A percentile compares a stretch with the other conserved stretches of the same genome.
phyloP scores from a whole-genome alignment of 73 alveolate genomes.

The Paramecium sexaurelia region DNA sequence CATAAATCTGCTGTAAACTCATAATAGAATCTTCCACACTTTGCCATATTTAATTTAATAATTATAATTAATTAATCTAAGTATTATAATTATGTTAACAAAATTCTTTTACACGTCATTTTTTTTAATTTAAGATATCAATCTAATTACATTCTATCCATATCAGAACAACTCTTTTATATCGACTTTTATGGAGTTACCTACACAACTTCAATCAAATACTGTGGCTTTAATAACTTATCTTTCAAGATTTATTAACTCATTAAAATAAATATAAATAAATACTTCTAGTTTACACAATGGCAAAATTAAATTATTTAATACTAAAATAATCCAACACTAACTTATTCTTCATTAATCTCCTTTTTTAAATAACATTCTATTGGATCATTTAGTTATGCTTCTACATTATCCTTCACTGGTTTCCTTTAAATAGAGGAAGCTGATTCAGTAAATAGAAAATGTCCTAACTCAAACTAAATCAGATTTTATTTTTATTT shows the following conservation, averaged over 20 bases:
- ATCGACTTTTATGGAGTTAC: too few relatives aligned
- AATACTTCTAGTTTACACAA: background rate
- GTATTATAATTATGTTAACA: background rate
- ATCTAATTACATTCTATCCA: background rate
- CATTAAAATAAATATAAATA: background rate
- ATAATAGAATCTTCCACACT: slow-evolving; percentile 16
- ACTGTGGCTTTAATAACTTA: too few relatives aligned
- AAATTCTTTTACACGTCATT: background rate
- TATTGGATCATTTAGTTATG: background rate
- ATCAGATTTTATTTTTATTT: background rate
- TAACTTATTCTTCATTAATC: background rate
- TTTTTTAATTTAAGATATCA: background rate
- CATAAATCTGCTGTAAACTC: background rate
- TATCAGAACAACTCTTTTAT: background rate
- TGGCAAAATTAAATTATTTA: background rate
- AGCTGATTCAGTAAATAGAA: background rate
- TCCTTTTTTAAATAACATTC: background rate
- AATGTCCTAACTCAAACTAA: background rate
- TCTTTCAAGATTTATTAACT: background rate
- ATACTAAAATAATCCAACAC: background rate
- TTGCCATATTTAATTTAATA: background rate
- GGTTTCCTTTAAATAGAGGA: background rate
- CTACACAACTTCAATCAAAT: too few relatives aligned
- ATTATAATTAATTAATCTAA: background rate
- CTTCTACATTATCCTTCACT: background rate